Percentiles rank a stretch among this genome's conserved stretches.
Evolutionary conservation across 305 asterid genomes (phyloP).

Genomic region (Withania somnifera): DNA sequence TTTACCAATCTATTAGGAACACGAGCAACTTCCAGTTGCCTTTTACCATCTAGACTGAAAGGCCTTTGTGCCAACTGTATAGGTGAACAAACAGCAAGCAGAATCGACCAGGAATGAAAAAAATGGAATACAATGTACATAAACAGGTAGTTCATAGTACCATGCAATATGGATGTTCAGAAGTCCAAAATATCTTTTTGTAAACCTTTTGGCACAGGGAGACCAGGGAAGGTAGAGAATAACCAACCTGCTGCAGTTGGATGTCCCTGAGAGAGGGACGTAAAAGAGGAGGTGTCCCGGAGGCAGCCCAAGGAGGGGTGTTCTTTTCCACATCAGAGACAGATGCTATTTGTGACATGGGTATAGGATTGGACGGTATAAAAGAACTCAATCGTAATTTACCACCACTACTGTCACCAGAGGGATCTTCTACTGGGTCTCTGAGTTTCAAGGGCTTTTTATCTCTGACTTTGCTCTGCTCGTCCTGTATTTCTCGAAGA

Average conservation of each 20-base stretch:
- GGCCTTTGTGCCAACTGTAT: neutral
- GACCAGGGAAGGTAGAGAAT: neutral
- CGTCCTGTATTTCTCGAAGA: constrained; percentile 79
- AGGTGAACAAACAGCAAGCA: neutral
- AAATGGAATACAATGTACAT: neutral
- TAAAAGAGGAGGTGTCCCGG: constrained; percentile 67
- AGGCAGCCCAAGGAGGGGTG: constrained; percentile 93
- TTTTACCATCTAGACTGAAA: neutral
- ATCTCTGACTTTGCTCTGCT: constrained; percentile 61
- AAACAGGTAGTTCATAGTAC: neutral
- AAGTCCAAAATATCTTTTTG: neutral
- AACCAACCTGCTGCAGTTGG: constrained; percentile 80
- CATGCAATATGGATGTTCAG: neutral
- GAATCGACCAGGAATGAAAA: neutral
- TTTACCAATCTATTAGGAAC: neutral
- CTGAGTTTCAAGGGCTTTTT: constrained; percentile 26
- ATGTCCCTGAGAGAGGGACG: constrained; percentile 90
- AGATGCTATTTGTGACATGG: constrained; percentile 32
- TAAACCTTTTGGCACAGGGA: neutral
- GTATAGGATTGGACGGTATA: constrained; percentile 53
- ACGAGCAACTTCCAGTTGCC: neutral
- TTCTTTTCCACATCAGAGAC: constrained; percentile 51
- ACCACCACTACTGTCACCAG: constrained; percentile 21
- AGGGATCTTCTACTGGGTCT: constrained; percentile 26
- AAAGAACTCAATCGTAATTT: constrained; percentile 42